phyloP scores from a whole-genome alignment of 352 stramenopile species.

The Phytophthora kernoviae region DNA sequence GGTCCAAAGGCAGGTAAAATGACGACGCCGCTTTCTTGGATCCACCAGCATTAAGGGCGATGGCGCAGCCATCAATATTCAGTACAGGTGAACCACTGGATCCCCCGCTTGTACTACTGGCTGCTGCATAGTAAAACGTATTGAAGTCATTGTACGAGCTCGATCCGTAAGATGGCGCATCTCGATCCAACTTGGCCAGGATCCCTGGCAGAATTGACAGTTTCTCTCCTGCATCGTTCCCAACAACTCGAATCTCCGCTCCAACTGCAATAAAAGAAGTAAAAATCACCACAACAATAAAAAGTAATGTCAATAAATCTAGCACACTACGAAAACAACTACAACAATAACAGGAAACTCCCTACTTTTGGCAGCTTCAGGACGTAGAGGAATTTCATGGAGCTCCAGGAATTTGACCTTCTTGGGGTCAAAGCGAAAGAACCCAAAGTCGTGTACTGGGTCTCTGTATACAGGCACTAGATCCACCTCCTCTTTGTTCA shows the following conservation, averaged over 20 bases:
- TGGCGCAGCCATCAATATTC: conserved; percentile 86
- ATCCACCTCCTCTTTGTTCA: conserved; percentile 94
- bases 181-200: conserved; percentile 90
- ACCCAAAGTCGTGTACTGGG: conserved; percentile 93
- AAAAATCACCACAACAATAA: background rate
- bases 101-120: conserved; percentile 87
- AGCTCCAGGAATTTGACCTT: conserved; percentile 89
- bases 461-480: conserved; percentile 91
- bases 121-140: conserved; percentile 92
- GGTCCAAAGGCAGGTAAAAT: conserved; percentile 91
- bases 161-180: conserved; percentile 88
- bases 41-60: conserved; percentile 91
- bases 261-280: conserved; percentile 55
- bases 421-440: conserved; percentile 88
- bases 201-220: conserved; percentile 91
- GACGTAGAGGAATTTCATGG: conserved; percentile 87
- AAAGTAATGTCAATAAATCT: conserved; percentile 2
- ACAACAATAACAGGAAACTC: background rate
- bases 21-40: conserved; percentile 88
- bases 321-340: background rate
- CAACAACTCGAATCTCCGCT: conserved; percentile 91
- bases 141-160: conserved; percentile 93
- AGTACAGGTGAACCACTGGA: conserved; percentile 91
- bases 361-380: conserved; percentile 79
- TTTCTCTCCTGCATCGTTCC: conserved; percentile 93